Conservation (phyloP, 805 yeast species). For the Pichia kluyveri region DNA sequence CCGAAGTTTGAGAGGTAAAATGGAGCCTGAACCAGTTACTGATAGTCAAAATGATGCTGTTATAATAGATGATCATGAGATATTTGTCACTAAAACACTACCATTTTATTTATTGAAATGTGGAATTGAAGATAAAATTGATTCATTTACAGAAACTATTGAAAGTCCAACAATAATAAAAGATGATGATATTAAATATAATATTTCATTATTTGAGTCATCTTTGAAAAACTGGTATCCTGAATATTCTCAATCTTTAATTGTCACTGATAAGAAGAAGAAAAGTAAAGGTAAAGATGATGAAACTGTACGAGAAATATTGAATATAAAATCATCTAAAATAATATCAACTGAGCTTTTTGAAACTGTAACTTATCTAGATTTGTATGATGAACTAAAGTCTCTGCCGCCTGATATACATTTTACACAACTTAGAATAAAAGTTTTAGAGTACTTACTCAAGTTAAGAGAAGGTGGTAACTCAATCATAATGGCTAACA, state of each 20-base stretch:
- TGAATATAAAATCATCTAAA: constrained; percentile 12
- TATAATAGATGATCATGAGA: not conserved
- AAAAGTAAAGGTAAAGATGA: constrained; percentile 14
- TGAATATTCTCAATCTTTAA: not conserved
- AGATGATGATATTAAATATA: not conserved
- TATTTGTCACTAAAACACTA: not conserved
- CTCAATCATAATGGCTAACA: not conserved
- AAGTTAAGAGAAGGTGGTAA: not conserved
- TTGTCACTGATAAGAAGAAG: constrained; percentile 15
- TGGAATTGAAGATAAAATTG: not conserved
- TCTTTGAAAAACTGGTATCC: not conserved
- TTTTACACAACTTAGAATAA: constrained; percentile 21
- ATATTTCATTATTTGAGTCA: constrained; percentile 1
- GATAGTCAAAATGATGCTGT: not conserved
- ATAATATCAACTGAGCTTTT: constrained; percentile 7
- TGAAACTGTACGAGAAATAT: constrained; percentile 24
- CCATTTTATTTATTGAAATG: not conserved
- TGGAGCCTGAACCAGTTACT: not conserved
- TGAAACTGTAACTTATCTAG: constrained; percentile 14
- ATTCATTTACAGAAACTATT: not conserved
- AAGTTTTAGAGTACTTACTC: constrained; percentile 20
- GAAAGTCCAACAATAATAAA: not conserved
- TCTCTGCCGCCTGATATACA: constrained; percentile 17
- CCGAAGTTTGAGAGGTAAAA: not conserved
- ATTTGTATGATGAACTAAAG: constrained; percentile 11